phyloP scores from a whole-genome alignment of 345 rosid species.

The Diplotaxis tenuifolia region DNA sequence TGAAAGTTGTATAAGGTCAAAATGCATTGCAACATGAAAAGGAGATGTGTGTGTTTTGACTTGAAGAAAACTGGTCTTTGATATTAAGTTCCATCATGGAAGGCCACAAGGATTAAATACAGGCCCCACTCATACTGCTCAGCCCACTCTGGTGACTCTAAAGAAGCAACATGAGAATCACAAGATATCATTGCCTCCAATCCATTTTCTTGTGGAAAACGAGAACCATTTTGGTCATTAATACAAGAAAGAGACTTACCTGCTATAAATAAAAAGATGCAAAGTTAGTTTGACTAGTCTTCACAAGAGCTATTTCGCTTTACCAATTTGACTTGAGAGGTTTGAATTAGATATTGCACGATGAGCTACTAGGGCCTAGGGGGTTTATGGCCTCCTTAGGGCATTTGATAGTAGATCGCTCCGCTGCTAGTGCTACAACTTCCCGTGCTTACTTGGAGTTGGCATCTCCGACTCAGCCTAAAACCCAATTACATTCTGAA shows the following conservation, averaged over 20 bases:
- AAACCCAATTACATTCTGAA: constrained; percentile 36
- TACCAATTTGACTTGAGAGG: background rate
- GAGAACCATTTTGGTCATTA: background rate
- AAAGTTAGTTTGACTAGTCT: background rate
- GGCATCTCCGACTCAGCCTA: constrained; percentile 55
- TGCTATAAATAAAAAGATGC: background rate
- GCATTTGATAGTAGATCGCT: constrained; percentile 63
- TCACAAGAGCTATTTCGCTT: background rate
- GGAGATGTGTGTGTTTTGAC: background rate
- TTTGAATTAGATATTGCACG: background rate
- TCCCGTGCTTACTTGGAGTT: constrained; percentile 68
- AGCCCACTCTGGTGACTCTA: background rate
- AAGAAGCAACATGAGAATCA: background rate
- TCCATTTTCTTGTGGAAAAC: background rate
- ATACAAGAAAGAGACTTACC: background rate
- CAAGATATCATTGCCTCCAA: background rate
- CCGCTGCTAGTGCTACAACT: constrained; percentile 55
- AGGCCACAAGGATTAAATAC: background rate
- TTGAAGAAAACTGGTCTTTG: background rate
- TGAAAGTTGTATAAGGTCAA: background rate
- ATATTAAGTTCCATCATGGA: background rate
- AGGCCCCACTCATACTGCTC: background rate
- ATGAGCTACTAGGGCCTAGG: constrained; percentile 49
- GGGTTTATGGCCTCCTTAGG: constrained; percentile 73
- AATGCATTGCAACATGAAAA: background rate